Evolutionary conservation across 2,329 filamentous ascomycete species (phyloP), one percentile per base, ranked within the genome.

Genomic region (Monosporascus sp.): DNA sequence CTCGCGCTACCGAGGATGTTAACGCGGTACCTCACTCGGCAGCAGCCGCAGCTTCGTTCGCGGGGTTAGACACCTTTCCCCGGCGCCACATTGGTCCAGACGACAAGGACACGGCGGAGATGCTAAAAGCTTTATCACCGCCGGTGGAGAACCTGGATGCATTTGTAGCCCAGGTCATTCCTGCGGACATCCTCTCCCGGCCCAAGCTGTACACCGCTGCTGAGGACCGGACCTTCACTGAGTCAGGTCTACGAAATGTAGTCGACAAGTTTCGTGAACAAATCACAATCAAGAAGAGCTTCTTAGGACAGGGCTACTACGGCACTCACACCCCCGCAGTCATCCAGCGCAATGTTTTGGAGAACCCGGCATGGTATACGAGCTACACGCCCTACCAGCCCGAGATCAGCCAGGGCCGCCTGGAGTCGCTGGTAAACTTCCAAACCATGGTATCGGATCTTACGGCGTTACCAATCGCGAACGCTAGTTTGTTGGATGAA

Each of bases 341-440:
- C 53, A 96, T 97, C 70, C 90, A 94, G 78, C 82, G 92, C 61
- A 97, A 97, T 69, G 81, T 97, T 5, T 76, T 97, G 54, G 91
- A 97, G 78, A 93, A 88, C 69, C 93, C 93, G 5, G 91, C 87
- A 9, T 97, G 93, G 93, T 97, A 97, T 71, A 97, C 93, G 41
- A 96, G 91, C 74, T 97, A 97, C 72, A 97, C 93, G 0, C 93
- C 93, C 17, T 97, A 97, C 73, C 93, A 97, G 75, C 88, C 93
- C 2, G 93, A 97, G 75, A 96, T 97, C 76, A 96, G 91, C 70
- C 93, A 97, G 74, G 93, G 93, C 37, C 86, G 93, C 52, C 74
- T 97, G 57, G 91, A 97, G 78, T 96, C 91, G 6, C 77, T 97
- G 51, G 78, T 97, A 58, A 97, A 97, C 78, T 97, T 91, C 76